These are phyloP conservation scores for Calocera viscosa DNA, from an alignment of 768 basidiomycete genomes.

Conservation along the genomic window DNA sequence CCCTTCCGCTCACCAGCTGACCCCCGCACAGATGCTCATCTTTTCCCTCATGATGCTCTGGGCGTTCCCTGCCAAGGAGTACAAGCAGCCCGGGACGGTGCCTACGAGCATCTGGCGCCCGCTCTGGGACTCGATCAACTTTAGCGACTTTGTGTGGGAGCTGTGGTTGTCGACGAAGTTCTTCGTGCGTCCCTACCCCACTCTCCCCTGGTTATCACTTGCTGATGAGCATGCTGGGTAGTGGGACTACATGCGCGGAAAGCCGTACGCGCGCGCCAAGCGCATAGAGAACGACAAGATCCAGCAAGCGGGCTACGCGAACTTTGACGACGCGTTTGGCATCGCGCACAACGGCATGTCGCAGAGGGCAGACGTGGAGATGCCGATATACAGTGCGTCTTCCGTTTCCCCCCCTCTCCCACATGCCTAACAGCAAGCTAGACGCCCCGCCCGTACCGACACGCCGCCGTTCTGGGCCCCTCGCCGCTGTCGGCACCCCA, in stretches of 20 bases:
- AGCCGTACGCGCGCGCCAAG: constrained; percentile 21
- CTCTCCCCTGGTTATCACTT: no score
- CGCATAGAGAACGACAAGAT: constrained; percentile 8
- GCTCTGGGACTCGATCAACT: constrained; percentile 44
- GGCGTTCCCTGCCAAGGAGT: constrained; percentile 67
- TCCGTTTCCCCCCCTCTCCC: neutral
- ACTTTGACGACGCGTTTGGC: constrained; percentile 15
- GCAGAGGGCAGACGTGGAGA: neutral
- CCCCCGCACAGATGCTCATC: constrained; percentile 55
- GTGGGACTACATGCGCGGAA: constrained; percentile 32
- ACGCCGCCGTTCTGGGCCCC: neutral
- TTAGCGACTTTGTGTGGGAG: neutral
- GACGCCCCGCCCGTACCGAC: neutral
- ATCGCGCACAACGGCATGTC: neutral
- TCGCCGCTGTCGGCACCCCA: neutral
- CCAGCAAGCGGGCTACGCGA: constrained; percentile 12
- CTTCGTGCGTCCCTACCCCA: neutral
- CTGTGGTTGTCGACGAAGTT: constrained; percentile 18
- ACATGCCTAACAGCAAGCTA: neutral
- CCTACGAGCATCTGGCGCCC: constrained; percentile 49
- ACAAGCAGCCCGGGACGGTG: constrained; percentile 29
- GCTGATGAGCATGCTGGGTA: constrained; percentile 50
- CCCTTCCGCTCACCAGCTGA: constrained; percentile 12
- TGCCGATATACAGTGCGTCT: neutral
- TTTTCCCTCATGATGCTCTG: constrained; percentile 69